Conservation (phyloP, 768 basidiomycete genomes). For the Jaapia argillacea region DNA sequence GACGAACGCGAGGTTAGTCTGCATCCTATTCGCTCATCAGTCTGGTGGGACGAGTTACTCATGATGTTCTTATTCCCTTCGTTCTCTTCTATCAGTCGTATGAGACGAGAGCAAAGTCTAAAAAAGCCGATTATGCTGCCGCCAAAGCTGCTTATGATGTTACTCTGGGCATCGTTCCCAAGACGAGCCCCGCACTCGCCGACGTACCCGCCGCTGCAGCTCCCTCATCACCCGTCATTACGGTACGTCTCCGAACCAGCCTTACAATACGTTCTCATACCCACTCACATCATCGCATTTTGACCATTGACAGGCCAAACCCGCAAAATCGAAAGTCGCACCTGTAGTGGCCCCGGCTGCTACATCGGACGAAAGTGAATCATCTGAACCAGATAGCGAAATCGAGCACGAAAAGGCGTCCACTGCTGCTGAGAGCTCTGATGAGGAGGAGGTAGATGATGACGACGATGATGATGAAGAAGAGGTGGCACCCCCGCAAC, state of each 20-base stretch:
- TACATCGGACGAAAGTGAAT: no score
- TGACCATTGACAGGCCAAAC: no score
- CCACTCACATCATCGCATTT: no score
- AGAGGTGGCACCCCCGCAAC: slow-evolving; percentile 6
- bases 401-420: slow-evolving; percentile 11
- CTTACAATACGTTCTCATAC: no score
- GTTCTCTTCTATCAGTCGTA: slow-evolving; percentile 3
- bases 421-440: no score
- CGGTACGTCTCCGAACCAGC: no score
- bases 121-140: slow-evolving; percentile 12
- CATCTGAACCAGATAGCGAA: slow-evolving; percentile 3
- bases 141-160: slow-evolving; percentile 8
- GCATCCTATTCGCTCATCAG: neutral
- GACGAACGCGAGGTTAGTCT: slow-evolving; percentile 66
- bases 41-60: slow-evolving; percentile 8
- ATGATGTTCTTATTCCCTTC: neutral
- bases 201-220: no score
- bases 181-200: slow-evolving; percentile 13
- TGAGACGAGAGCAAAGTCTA: slow-evolving; percentile 12
- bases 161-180: neutral
- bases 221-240: no score
- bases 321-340: no score
- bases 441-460: slow-evolving; percentile 18
- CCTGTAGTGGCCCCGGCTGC: no score
- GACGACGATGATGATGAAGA: slow-evolving; percentile 23